Evolutionary conservation across 1,284 basidiomycete species (phyloP).

Genomic region (Pseudozyma sp.): DNA sequence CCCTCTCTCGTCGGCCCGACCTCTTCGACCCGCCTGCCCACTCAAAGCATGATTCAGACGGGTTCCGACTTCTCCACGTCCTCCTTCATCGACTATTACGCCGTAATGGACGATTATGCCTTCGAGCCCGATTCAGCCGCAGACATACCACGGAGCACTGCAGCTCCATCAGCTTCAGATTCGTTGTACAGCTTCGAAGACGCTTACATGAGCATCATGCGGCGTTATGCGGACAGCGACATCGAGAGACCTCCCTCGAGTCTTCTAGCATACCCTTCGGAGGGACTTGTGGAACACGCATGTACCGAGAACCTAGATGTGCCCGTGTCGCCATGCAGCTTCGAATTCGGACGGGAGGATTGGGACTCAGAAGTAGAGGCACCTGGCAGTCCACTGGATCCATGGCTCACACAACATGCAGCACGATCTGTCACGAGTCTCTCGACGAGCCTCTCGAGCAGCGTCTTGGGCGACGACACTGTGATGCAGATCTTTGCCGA

Average conservation of each 20-base stretch:
- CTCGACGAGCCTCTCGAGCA: not conserved
- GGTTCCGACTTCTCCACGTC: conserved; percentile 16
- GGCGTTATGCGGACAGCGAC: conserved; percentile 14
- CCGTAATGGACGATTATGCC: conserved; percentile 27
- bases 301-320: conserved; percentile 18
- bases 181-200: conserved; percentile 24
- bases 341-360: conserved; percentile 3
- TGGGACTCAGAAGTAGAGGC: conserved; percentile 1
- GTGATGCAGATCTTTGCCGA: conserved; percentile 32
- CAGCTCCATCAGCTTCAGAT: not conserved
- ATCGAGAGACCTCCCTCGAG: not conserved
- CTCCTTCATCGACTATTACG: conserved; percentile 29
- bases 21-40: not conserved
- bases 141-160: not conserved
- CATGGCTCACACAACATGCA: conserved; percentile 16
- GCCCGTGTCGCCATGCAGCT: conserved; percentile 39
- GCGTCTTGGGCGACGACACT: conserved; percentile 11
- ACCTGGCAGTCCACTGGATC: conserved; percentile 33
- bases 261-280: conserved; percentile 7
- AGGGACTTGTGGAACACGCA: conserved; percentile 1
- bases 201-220: conserved; percentile 28
- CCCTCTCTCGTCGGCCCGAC: not conserved
- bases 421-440: not conserved
- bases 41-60: not conserved
- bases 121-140: conserved; percentile 3